Conservation (phyloP, 2,329 filamentous ascomycete genomes). For the Xylariaceae sp. region DNA sequence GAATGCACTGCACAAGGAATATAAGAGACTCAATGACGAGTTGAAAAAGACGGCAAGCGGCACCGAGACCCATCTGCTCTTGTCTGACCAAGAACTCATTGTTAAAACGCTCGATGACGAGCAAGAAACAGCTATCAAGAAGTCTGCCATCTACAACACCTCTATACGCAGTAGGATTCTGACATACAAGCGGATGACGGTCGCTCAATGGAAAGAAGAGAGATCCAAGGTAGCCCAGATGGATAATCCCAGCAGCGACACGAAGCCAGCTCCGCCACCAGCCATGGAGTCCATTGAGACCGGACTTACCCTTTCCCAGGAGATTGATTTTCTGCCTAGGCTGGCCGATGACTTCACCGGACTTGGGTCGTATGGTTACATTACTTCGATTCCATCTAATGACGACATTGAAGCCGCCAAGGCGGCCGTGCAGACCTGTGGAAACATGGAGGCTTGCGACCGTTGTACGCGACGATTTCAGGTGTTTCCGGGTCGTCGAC, state of each 20-base stretch:
- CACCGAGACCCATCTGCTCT: conserved; percentile 47
- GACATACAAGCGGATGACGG: conserved; percentile 67
- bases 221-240: conserved; percentile 35
- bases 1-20: conserved; percentile 59
- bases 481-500: conserved; percentile 79
- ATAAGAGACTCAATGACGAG: conserved; percentile 61
- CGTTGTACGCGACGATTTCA: conserved; percentile 83
- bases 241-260: conserved; percentile 28
- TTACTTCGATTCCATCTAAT: conserved; percentile 60
- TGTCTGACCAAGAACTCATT: conserved; percentile 63
- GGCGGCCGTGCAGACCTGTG: conserved; percentile 58
- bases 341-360: conserved; percentile 59
- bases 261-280: conserved; percentile 35
- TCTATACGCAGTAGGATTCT: conserved; percentile 77
- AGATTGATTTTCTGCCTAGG: conserved; percentile 58
- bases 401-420: conserved; percentile 62
- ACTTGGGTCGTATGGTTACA: conserved; percentile 69
- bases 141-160: conserved; percentile 70
- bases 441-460: conserved; percentile 83
- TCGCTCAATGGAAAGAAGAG: conserved; percentile 66
- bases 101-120: conserved; percentile 70
- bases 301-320: conserved; percentile 61
- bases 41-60: conserved; percentile 48
- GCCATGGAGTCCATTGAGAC: conserved; percentile 56
- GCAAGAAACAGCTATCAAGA: conserved; percentile 63